Evolutionary conservation across 2,329 filamentous ascomycete genomes (phyloP), one percentile per base, ranked within the genome.

Genomic region (Alternaria consortialis): DNA sequence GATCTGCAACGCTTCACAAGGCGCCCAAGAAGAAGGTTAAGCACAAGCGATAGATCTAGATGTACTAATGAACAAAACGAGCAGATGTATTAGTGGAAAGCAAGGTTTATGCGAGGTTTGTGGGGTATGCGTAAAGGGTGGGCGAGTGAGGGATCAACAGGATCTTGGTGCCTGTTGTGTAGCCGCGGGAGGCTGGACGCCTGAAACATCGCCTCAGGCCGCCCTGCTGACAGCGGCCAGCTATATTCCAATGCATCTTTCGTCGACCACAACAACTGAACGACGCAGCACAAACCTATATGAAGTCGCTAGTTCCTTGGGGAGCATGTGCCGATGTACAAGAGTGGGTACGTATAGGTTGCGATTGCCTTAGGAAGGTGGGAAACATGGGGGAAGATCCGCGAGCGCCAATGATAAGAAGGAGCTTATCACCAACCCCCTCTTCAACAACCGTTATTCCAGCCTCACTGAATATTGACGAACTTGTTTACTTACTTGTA

Each of bases 141-240:
- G 15, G 36, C 25, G 36, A 34, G 2, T 17, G 40, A 54, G 47
- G 42, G 15, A 58, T 39, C 31, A 40, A 50, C 44, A 29, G 27
- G 25, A 39, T 31, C 32, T 46, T 37, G 39, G 32, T 36, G 20
- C 27, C 43, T 36, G 32, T 46, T 54, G 43, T 42, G 43, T 37
- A 25, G 46, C 44, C 37, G 53, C 44, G 53, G 53, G 31, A 39
- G 37, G 36, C 44, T 51, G 57, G 57, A 50, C 29, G 57, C 57
- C 53, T 60, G 46, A 56, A 56, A 43, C 36, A 51, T 32, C 44
- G 37, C 52, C 52, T n/a, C 17, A 39, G 48, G 37, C 44, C 39
- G 37, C 44, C 37, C 31, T 23, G 36, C 23, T 56, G 29, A 51
- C 31, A 13, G 23, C n/a, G 17, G 29, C 44, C 53, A 36, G 57